phyloP scores from a whole-genome alignment of 306 rosid genomes.

The Trifolium pratense region DNA sequence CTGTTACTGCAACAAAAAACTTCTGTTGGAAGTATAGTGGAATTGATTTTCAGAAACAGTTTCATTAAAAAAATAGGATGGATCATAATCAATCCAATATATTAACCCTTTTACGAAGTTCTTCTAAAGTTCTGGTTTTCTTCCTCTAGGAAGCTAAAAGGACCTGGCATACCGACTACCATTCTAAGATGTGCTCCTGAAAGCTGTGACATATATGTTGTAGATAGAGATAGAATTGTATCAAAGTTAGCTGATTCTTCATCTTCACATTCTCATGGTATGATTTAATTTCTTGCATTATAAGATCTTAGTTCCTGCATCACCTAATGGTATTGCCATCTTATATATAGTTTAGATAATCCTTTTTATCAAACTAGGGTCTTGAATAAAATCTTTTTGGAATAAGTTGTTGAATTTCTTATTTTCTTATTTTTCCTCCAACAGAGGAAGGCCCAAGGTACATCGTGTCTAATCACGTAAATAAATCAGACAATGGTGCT shows the following conservation, averaged over 20 bases:
- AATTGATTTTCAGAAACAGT: conserved; percentile 18
- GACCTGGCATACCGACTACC: conserved; percentile 70
- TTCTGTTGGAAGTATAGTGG: conserved; percentile 9
- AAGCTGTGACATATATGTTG: conserved; percentile 64
- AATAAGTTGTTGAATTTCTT: conserved; percentile 23
- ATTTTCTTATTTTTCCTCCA: conserved; percentile 36
- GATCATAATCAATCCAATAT: conserved; percentile 21
- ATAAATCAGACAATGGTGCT: conserved; percentile 40
- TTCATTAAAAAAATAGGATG: conserved; percentile 24
- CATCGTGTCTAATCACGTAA: conserved; percentile 43
- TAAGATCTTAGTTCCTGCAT: conserved; percentile 22
- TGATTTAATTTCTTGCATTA: conserved; percentile 44
- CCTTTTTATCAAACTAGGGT: conserved; percentile 3
- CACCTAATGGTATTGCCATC: conserved; percentile 13
- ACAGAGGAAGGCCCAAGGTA: conserved; percentile 52
- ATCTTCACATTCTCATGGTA: conserved; percentile 57
- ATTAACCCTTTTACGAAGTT: conserved; percentile 17
- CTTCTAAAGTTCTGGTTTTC: conserved; percentile 36
- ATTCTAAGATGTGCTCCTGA: conserved; percentile 61
- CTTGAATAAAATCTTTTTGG: conserved; percentile 10
- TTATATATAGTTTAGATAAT: conserved; percentile 30
- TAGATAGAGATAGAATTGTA: conserved; percentile 60
- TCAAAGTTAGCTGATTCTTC: conserved; percentile 61
- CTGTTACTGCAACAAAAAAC: conserved; percentile 13
- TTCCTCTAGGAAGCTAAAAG: conserved; percentile 74